phyloP scores from a whole-genome alignment of 306 rosid genomes.

The Begonia loranthoides region DNA sequence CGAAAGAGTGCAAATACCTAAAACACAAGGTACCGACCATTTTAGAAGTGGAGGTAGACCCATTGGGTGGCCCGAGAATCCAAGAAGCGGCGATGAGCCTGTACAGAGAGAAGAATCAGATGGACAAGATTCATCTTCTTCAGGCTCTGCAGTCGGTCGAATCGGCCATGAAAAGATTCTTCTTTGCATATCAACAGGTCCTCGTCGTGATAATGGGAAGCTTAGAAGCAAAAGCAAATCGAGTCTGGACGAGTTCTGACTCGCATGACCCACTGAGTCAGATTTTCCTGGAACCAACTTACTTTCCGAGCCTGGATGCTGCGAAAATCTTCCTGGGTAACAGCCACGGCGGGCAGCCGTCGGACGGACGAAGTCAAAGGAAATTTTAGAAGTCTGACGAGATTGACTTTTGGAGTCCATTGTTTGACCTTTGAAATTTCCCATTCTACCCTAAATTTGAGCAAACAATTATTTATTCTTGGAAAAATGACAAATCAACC shows the following conservation, averaged over 20 bases:
- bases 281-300: conserved; percentile 66
- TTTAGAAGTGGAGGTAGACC: conserved; percentile 76
- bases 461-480: neutral
- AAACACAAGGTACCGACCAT: conserved; percentile 61
- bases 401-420: neutral
- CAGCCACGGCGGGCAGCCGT: conserved; percentile 2
- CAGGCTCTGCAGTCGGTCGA: conserved; percentile 72
- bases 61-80: conserved; percentile 78
- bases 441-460: neutral
- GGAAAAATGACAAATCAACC: no score
- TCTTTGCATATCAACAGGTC: conserved; percentile 68
- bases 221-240: conserved; percentile 64
- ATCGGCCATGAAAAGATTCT: conserved; percentile 60
- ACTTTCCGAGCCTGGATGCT: conserved; percentile 87
- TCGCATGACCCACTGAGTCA: conserved; percentile 61
- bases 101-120: conserved; percentile 36
- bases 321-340: conserved; percentile 81
- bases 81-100: conserved; percentile 92
- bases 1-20: conserved; percentile 48
- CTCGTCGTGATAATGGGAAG: conserved; percentile 65
- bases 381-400: neutral
- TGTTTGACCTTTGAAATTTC: no score
- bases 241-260: conserved; percentile 35
- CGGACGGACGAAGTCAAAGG: conserved; percentile 5
- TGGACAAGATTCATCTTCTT: conserved; percentile 47